Base-by-base conservation (phyloP, 2,329 filamentous ascomycete genomes). In the Tolypocladium inflatum region DNA sequence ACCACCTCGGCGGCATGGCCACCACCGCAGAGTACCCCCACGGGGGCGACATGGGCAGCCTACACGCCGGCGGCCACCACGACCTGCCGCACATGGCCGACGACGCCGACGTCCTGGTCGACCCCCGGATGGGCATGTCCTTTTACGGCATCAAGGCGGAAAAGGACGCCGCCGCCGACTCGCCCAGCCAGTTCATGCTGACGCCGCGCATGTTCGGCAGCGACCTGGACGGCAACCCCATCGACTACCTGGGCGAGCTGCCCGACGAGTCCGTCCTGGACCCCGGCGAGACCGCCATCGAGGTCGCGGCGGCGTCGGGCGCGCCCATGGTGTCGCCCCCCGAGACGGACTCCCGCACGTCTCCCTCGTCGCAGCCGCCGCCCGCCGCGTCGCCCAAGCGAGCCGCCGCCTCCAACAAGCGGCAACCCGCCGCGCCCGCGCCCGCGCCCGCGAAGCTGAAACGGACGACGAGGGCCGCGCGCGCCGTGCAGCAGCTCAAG, bases 141-240 rank as follows among this genome's bases (percentile, higher is more conserved):
- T n/a, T 57, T 6, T 59, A 51, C 33, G 55, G 55, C 52, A 53
- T 59, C 58, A 59, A 57, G 55, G 19, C 26, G 11, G 58, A 57
- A 17, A 59, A 52, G 55, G 52, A 59, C 21, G 21, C 37, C 4
- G 21, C 37, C 4, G 41, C 38, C 21, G 55, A 51, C 21, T 52
- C 55, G 43, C 43, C 55, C 8, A 41, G 41, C 35, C 41, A 42
- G 17, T 50, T 56, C 42, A 48, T 50, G 37, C 52, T 59, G 55
- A 59, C 58, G 42, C 58, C 58, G 33, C 52, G 45, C 26, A 57
- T 59, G 58, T 59, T 59, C 35, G 55, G 48, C 43, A 37, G 33
- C 35, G 55, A 52, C 55, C 23, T 50, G 19, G 55, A 55, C n/a
- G 30, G 17, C 26, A 43, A 37, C 17, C 17, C 30, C 15, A 33